Base-by-base conservation (phyloP, 371 early-diverging fungal species). In the Syncephalastrum sp. region DNA sequence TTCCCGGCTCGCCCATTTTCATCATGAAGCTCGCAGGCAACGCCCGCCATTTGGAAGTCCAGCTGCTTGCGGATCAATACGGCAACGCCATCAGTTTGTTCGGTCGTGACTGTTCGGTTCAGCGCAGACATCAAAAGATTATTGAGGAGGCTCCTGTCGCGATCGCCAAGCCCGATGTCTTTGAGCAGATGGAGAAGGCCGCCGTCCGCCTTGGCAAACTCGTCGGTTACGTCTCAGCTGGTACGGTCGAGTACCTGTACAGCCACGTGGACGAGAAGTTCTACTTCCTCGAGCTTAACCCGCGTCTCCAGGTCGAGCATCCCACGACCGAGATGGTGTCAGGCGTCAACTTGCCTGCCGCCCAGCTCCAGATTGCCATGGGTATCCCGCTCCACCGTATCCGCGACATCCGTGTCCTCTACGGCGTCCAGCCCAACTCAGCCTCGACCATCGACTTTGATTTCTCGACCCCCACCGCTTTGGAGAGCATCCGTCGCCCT, bases 241-340 rank as follows among this genome's bases (percentile, higher is more conserved):
- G 97, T 74, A 99, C 99, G 1, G 97, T 99, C 55, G 99, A 99
- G 79, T 99, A 97, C 64, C 82, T 99, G 29, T 98, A 94, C 79
- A 89, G 90, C 56, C 89, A 91, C 45, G 84, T 83, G 0, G 87
- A 88, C 42, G 88, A 92, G 59, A 75, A 91, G 57, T 97, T 91
- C 81, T 98, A 91, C 80, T 99, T 99, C 76, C 77, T 99, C 57
- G 99, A 99, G 79, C 80, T 98, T 52, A 99, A 99, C 81, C 96
- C 99, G 33, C 84, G 99, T 60, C 75, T 99, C 62, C 99, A 99
- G 77, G 99, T 99, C 24, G 99, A 99, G 83, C 99, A 99, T 82
- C 98, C 99, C 49, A 96, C 95, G 23, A 98, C 99, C 15, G 99
- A 99, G 74, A 95, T 98, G 89, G 94, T 97, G 29, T 94, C 96